Conservation (phyloP, 2,329 filamentous ascomycete species). For the Botrytis medusae region DNA sequence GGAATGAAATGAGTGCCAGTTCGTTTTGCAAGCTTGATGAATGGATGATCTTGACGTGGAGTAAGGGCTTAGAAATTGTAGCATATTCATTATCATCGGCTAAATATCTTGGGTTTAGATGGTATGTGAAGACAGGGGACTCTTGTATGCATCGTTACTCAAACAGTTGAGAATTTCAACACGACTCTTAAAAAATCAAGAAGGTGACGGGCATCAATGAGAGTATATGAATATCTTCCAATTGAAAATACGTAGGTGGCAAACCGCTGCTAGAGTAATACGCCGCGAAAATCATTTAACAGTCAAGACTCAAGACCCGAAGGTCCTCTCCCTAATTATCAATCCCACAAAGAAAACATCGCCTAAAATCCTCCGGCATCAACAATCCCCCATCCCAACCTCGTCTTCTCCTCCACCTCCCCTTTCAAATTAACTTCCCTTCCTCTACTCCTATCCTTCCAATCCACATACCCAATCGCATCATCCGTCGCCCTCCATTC, state of each 20-base stretch:
- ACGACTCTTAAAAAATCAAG: constrained; percentile 26
- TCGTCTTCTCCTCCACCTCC: background rate
- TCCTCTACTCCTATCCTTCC: constrained; percentile 3
- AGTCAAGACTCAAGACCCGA: background rate
- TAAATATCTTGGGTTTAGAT: constrained; percentile 50
- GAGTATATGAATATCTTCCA: too few species aligned
- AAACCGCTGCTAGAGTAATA: background rate
- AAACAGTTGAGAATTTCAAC: constrained; percentile 34
- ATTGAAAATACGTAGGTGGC: background rate
- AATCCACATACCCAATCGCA: constrained; percentile 30
- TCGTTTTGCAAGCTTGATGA: constrained; percentile 44
- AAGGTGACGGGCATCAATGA: background rate
- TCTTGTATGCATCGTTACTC: constrained; percentile 48
- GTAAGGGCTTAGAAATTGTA: fast-evolving
- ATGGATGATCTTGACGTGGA: fast-evolving
- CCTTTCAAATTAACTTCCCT: constrained; percentile 7
- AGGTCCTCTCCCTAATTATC: too few species aligned
- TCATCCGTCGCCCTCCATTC: constrained; percentile 33
- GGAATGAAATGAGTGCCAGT: constrained; percentile 56
- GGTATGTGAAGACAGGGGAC: constrained; percentile 52
- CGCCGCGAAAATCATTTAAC: background rate
- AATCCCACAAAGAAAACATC: background rate
- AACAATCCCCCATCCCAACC: constrained; percentile 6
- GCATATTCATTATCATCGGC: background rate
- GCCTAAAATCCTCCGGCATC: background rate